These are phyloP conservation scores for Aspergillus versicolor DNA, from an alignment of 2,329 filamentous ascomycete genomes.

Conservation along the genomic window DNA sequence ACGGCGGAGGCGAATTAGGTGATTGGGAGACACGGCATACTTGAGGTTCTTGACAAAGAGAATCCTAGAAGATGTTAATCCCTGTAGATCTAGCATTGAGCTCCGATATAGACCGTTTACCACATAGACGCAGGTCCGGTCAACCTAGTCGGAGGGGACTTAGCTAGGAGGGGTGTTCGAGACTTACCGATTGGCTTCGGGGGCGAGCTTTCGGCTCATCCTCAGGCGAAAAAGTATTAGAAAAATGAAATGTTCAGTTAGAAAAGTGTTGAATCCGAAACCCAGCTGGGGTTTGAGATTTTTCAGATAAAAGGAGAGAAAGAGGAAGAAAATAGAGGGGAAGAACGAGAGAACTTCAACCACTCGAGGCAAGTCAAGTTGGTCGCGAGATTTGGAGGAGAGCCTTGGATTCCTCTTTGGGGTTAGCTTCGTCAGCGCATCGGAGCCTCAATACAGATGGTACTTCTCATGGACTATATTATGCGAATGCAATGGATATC, in stretches of 20 bases:
- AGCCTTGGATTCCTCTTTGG: constrained; percentile 21
- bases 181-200: constrained; percentile 95
- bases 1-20: neutral
- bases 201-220: constrained; percentile 76
- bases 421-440: constrained; percentile 16
- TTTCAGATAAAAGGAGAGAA: constrained; percentile 10
- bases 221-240: constrained; percentile 28
- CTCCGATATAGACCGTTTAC: neutral
- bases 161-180: constrained; percentile 26
- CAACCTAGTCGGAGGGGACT: constrained; percentile 1
- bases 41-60: constrained; percentile 99
- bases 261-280: constrained; percentile 21
- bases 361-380: constrained; percentile 21
- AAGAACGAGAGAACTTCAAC: constrained; percentile 18
- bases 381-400: constrained; percentile 29
- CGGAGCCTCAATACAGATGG: constrained; percentile 20
- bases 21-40: constrained; percentile 50
- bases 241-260: constrained; percentile 17
- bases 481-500: neutral
- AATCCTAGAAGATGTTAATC: constrained; percentile 62
- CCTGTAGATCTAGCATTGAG: neutral
- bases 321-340: constrained; percentile 16
- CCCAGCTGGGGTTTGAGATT: constrained; percentile 21
- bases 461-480: neutral
- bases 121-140: neutral